Evolutionary conservation across 768 basidiomycete species (phyloP).

Genomic region (Lactifluus pinguis): DNA sequence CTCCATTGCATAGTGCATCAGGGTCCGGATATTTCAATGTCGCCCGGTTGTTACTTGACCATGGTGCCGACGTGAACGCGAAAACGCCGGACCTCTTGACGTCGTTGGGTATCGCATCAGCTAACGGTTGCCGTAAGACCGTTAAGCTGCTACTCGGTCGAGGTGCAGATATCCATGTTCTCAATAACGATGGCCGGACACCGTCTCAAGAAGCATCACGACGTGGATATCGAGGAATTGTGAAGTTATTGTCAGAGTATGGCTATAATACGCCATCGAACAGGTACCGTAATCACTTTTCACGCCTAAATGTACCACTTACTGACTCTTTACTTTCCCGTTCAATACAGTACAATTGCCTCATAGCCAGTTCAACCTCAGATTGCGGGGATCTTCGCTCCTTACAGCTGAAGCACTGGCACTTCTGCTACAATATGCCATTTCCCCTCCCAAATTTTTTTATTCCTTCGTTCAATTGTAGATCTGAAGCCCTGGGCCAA

Average conservation of each 20-base stretch:
- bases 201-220: neutral
- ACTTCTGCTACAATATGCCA: no score
- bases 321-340: no score
- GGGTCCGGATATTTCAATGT: neutral
- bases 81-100: neutral
- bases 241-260: neutral
- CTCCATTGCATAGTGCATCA: neutral
- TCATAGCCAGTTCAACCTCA: no score
- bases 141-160: neutral
- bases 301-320: no score
- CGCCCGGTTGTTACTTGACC: neutral
- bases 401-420: no score
- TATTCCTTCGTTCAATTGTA: no score
- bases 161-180: neutral
- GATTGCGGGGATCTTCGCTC: no score
- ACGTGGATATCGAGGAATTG: neutral
- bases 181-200: neutral
- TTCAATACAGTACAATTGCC: no score
- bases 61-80: neutral
- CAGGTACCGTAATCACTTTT: no score
- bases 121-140: neutral
- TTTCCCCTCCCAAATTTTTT: no score
- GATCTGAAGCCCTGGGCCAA: no score
- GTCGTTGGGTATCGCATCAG: neutral
- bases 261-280: no score